A percentile compares a stretch with the other conserved stretches of the same genome.
phyloP scores from a whole-genome alignment of 805 yeast species.

The Metschnikowia orientalis region DNA sequence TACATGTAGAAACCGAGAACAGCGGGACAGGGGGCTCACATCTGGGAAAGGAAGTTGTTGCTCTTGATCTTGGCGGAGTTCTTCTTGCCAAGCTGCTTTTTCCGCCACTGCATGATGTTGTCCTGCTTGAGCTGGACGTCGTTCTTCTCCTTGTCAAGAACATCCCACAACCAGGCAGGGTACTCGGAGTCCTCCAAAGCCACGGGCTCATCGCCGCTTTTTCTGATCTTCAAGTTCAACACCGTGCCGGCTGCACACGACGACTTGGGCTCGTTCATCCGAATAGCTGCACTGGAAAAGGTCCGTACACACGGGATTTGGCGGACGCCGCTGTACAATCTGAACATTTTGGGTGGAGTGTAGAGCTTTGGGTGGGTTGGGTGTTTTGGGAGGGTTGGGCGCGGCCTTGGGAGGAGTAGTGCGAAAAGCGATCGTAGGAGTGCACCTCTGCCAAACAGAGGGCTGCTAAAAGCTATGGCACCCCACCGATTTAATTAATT shows the following conservation, averaged over 20 bases:
- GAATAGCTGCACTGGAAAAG: constrained; percentile 9
- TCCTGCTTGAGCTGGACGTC: constrained; percentile 51
- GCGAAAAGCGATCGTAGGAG: not conserved
- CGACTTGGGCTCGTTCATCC: constrained; percentile 26
- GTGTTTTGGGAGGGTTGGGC: not conserved
- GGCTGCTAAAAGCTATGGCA: not conserved
- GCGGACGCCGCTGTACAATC: constrained; percentile 5
- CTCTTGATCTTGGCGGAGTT: constrained; percentile 70
- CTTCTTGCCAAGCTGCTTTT: constrained; percentile 58
- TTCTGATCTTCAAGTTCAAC: constrained; percentile 66
- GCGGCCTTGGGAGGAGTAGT: constrained; percentile 3
- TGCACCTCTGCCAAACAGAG: not conserved
- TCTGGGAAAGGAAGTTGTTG: constrained; percentile 63
- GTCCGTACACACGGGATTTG: constrained; percentile 10
- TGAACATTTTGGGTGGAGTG: constrained; percentile 7
- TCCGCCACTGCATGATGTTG: constrained; percentile 63
- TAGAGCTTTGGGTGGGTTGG: constrained; percentile 1
- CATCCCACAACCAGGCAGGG: constrained; percentile 92
- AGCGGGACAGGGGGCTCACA: constrained; percentile 11
- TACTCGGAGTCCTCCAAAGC: constrained; percentile 86
- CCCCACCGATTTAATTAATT: not conserved
- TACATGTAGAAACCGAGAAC: constrained; percentile 10
- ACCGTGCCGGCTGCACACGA: constrained; percentile 70
- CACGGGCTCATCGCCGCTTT: constrained; percentile 79
- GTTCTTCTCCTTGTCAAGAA: constrained; percentile 65